Base-by-base conservation (phyloP, 129 eudicot species). In the Saussurea involucrata region DNA sequence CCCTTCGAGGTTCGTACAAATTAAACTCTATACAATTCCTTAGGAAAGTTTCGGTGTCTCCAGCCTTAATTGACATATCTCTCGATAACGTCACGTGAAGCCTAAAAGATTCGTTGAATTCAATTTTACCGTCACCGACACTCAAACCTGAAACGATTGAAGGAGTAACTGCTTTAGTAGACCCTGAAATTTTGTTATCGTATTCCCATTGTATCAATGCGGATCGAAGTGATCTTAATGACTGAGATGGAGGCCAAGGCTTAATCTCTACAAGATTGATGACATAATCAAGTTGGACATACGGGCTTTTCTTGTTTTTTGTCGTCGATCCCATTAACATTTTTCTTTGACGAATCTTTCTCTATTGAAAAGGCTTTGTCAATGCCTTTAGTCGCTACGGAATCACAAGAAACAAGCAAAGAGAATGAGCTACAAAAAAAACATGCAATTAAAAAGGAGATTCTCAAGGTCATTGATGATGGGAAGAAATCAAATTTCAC, bases 161-260 rank as follows among this genome's bases (percentile, higher is more conserved):
- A 76, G 98, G 98, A 15, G 82, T 81, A 71, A 84, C 96, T 64
- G 89, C 79, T 58, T 81, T 87, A 61, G 97, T 89, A 79, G 88
- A 82, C 42, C 98, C 98, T 76, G 92, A 85, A 68, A 10, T 74
- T 68, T 73, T 84, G 37, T 90, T 92, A 18, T 92, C 90, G 24
- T 90, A 87, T 71, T 89, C 92, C 98, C 97, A 93, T 69, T 89
- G 95, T 53, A 93, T 83, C 57, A 86, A 81, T 67, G 80, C 92
- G 12, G 93, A 75, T 53, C 97, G 90, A 66, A 89, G 85, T 22
- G 86, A 84, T 67, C 86, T 86, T 63, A 93, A 76, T 24, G 95
- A 89, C 46, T 89, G 92, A 25, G 97, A 89, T 11, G 98, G 96
- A 22, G 98, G 97, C 98, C 98, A 93, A 24, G 98, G 98, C 82